phyloP scores from a whole-genome alignment of 2,329 filamentous ascomycete genomes.

The Exophiala sideris region DNA sequence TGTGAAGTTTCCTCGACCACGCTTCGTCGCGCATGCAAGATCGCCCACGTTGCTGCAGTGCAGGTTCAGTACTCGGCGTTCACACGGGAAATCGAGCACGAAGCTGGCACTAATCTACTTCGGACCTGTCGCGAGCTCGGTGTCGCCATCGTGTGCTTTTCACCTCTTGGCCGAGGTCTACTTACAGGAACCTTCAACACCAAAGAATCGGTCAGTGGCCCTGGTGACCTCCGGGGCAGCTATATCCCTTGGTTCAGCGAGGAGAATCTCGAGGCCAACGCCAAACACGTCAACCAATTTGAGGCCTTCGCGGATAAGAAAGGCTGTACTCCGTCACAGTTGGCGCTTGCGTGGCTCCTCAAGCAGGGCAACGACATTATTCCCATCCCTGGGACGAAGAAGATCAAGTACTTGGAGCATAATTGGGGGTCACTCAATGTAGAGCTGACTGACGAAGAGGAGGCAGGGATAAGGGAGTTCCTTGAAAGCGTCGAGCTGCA shows the following conservation, averaged over 20 bases:
- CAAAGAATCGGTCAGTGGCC: constrained; percentile 31
- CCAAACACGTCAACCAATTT: constrained; percentile 49
- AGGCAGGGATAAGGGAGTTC: constrained; percentile 11
- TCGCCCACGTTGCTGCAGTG: constrained; percentile 51
- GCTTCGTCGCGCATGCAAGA: constrained; percentile 49
- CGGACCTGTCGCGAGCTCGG: constrained; percentile 24
- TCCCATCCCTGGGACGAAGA: constrained; percentile 57
- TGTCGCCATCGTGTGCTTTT: constrained; percentile 20
- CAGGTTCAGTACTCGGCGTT: constrained; percentile 57
- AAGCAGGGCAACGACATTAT: constrained; percentile 56
- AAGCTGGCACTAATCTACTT: constrained; percentile 11
- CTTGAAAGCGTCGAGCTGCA: not conserved
- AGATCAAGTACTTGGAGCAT: constrained; percentile 45
- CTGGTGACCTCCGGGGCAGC: constrained; percentile 45
- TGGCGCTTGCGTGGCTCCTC: constrained; percentile 24
- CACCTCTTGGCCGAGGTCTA: constrained; percentile 22
- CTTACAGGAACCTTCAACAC: constrained; percentile 15
- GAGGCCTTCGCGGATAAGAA: constrained; percentile 22
- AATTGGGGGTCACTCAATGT: constrained; percentile 34
- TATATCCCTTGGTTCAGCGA: constrained; percentile 48
- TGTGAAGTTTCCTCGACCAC: constrained; percentile 51
- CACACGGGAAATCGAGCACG: constrained; percentile 24
- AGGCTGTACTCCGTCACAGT: constrained; percentile 15
- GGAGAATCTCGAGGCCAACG: constrained; percentile 56
- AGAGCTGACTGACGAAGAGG: constrained; percentile 27